A percentile compares a stretch with the other conserved stretches of the same genome.
phyloP scores from a whole-genome alignment of 202 grass and related monocot genomes.

The Eragrostis tef region DNA sequence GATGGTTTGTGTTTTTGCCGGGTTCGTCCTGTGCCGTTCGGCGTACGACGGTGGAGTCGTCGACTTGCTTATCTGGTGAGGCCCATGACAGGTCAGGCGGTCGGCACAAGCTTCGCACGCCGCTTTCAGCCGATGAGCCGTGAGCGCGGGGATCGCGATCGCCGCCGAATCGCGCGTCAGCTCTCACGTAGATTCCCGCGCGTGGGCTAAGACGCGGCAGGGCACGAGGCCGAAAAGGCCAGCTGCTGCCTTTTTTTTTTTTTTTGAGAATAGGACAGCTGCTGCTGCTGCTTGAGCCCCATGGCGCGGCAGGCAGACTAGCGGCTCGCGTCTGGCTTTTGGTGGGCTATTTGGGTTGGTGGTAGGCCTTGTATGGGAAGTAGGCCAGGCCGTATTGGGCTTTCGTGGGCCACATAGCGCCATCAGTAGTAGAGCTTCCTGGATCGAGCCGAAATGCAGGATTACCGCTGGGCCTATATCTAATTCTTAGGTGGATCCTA shows the following conservation, averaged over 20 bases:
- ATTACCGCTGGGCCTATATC: not conserved
- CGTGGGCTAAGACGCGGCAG: not conserved
- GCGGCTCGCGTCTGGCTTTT: too few species aligned
- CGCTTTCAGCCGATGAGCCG: not conserved
- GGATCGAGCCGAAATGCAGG: not conserved
- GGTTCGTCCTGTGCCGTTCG: not conserved
- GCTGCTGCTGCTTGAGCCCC: too few species aligned
- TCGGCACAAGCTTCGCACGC: constrained; percentile 32
- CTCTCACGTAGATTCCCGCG: not conserved
- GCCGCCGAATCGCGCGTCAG: not conserved
- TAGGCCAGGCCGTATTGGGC: too few species aligned
- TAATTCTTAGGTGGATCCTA: not conserved
- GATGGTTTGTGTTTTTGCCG: not conserved
- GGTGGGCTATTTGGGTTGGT: too few species aligned
- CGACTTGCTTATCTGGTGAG: not conserved
- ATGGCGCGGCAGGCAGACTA: too few species aligned
- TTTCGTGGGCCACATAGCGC: too few species aligned
- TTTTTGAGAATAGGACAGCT: not conserved
- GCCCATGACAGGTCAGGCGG: not conserved
- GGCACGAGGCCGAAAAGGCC: not conserved
- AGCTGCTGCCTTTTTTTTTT: too few species aligned
- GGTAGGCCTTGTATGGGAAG: too few species aligned
- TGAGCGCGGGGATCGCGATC: too few species aligned
- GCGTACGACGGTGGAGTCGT: not conserved
- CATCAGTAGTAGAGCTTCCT: too few species aligned